A percentile compares a stretch with the other conserved stretches of the same genome.
Evolutionary conservation across 345 rosid genomes (phyloP).

Genomic region (Lumnitzera racemosa): DNA sequence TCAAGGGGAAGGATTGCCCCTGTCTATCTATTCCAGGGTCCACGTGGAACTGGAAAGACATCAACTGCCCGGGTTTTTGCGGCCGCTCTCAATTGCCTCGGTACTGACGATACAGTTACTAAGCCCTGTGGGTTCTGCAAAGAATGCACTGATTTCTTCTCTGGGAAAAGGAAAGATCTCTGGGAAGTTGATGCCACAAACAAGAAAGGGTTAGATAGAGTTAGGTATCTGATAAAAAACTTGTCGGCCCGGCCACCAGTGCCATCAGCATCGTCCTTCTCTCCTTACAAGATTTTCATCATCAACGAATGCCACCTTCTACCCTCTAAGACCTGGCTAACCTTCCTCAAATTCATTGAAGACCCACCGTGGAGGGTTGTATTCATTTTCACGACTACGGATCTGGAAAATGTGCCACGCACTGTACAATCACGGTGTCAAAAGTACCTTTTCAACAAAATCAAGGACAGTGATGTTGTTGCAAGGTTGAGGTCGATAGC

Average conservation of each 20-base stretch:
- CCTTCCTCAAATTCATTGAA: conserved; percentile 88
- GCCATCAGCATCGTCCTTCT: conserved; percentile 23
- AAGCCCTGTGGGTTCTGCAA: conserved; percentile 89
- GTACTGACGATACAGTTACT: conserved; percentile 33
- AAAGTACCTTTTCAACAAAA: conserved; percentile 83
- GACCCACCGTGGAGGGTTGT: conserved; percentile 64
- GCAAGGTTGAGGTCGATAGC: conserved; percentile 61
- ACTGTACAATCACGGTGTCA: conserved; percentile 94
- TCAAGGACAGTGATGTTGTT: conserved; percentile 74
- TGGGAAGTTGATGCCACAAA: conserved; percentile 79
- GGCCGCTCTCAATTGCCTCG: conserved; percentile 73
- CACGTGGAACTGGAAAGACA: conserved; percentile 92
- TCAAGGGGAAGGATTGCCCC: conserved; percentile 79
- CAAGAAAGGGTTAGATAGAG: conserved; percentile 58
- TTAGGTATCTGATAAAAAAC: conserved; percentile 54
- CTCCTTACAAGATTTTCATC: conserved; percentile 60
- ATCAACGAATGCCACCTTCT: conserved; percentile 89
- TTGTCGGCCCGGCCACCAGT: conserved; percentile 30
- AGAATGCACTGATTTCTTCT: conserved; percentile 63
- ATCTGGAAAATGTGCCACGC: conserved; percentile 87
- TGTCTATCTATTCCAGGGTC: conserved; percentile 93
- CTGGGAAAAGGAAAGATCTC: conserved; percentile 59
- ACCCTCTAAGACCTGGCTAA: conserved; percentile 83
- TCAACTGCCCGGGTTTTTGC: conserved; percentile 85
- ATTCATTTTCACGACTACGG: conserved; percentile 84